Base-by-base conservation (phyloP, 441 rosid species). In the Iberis amara region DNA sequence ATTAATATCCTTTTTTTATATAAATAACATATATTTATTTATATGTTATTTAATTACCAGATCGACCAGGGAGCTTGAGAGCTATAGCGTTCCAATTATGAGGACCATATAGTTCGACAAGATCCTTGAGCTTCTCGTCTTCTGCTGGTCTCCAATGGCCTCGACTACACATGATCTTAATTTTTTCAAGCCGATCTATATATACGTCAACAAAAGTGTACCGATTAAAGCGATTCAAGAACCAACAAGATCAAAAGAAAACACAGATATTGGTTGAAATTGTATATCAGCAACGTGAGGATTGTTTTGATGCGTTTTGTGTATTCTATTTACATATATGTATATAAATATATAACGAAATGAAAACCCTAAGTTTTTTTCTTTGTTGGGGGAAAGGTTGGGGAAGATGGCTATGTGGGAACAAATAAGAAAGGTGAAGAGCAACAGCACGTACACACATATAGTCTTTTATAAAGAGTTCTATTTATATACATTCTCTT, bases 61-160 rank as follows among this genome's bases (percentile, higher is more conserved):
- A 80, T 78, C 86, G 74, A 21, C 79, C 83, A 57, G 71, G 78
- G 49, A 81, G 87, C 68, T 81, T 74, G 36, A 69, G 75, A 6
- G 87, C 87, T 69, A 81, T 78, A 68, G 83, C 78, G 78, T 81
- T 81, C 87, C 87, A 81, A 40, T 81, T 81, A 66, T 81, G 87
- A 39, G 87, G 87, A 8, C 87, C 87, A 33, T 72, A 74, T 26
- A 73, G 72, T 28, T 78, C 73, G 8, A 81, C 87, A 39, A 78
- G 68, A 65, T 76, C 83, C 39, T 73, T 55, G 4, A 80, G 87
- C 71, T 71, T 78, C 39, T 75, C 81, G 27, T 81, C 87, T 62
- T 81, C 87, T 0, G 79, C 66, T 30, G 84, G 84, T 68, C 84
- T 76, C 84, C 87, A 81, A 37, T 81, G 87, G 60, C 87, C 87